Conservation (phyloP, 306 rosid genomes). For the Cucurbita maxima region DNA sequence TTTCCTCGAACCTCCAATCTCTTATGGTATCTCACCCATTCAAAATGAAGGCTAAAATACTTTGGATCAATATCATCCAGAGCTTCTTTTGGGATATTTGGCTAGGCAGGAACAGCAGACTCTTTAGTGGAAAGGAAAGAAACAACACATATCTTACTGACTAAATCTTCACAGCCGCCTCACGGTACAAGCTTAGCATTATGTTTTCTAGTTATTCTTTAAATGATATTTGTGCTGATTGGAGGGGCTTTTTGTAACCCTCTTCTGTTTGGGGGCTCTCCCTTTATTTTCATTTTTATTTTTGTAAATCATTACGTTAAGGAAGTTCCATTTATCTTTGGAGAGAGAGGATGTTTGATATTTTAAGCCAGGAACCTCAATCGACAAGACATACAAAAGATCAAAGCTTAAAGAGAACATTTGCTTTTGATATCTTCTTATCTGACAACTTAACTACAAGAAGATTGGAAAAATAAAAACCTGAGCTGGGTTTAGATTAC, state of each 20-base stretch:
- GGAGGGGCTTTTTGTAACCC: not conserved
- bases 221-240: not conserved
- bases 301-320: not conserved
- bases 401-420: not conserved
- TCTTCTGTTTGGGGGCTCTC: not conserved
- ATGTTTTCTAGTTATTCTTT: not conserved
- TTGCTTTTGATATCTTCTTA: not conserved
- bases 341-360: not conserved
- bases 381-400: not conserved
- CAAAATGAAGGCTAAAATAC: not conserved
- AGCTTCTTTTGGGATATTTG: not conserved
- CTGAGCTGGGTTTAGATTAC: slow-evolving; percentile 89
- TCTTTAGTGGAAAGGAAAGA: not conserved
- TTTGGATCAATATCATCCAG: not conserved
- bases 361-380: not conserved
- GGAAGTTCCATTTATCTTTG: no score
- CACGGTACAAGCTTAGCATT: not conserved
- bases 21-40: not conserved
- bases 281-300: no score
- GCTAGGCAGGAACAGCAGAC: not conserved
- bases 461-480: slow-evolving; percentile 32
- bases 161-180: not conserved
- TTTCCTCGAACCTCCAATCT: not conserved
- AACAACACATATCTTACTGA: not conserved
- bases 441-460: not conserved